A percentile compares a stretch with the other conserved stretches of the same genome.
Evolutionary conservation across 768 basidiomycete species (phyloP).

Genomic region (Podaxis sp.): DNA sequence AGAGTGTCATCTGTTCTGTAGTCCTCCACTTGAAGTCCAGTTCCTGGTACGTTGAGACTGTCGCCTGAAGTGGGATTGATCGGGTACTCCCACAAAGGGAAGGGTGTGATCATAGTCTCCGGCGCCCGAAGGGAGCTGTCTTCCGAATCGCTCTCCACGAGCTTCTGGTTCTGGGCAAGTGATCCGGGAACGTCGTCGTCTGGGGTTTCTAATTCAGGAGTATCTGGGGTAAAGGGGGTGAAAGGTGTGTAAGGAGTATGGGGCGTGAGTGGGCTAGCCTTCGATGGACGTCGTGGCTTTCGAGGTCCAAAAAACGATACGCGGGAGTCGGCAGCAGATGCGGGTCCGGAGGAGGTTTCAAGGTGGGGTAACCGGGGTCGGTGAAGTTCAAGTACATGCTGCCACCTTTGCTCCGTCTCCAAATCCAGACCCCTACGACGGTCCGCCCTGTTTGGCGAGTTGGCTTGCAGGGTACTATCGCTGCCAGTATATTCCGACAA

Average conservation of each 20-base stretch:
- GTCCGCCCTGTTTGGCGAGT: not conserved
- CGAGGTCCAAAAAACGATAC: constrained; percentile 12
- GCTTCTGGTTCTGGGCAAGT: constrained; percentile 1
- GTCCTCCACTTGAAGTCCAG: not conserved
- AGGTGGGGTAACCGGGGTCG: not conserved
- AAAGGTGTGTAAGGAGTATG: constrained; percentile 9
- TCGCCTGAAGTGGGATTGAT: not conserved
- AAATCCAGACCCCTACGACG: constrained; percentile 5
- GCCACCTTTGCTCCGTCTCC: constrained; percentile 11
- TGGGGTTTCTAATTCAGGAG: constrained; percentile 12
- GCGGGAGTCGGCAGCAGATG: constrained; percentile 4
- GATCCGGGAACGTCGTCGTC: constrained; percentile 5
- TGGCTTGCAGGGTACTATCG: not conserved
- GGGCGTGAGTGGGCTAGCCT: constrained; percentile 3
- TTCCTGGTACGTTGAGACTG: not conserved
- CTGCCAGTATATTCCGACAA: not conserved
- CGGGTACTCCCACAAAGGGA: constrained; percentile 11
- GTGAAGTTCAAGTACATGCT: not conserved
- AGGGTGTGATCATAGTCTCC: constrained; percentile 9
- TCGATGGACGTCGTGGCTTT: constrained; percentile 1
- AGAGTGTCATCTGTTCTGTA: not conserved
- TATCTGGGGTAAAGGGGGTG: constrained; percentile 11
- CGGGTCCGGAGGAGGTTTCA: not conserved
- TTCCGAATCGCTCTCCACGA: not conserved
- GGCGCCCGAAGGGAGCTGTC: not conserved